Percentiles rank a stretch among this genome's conserved stretches.
Conservation (phyloP, 257 asterid species). For the Prunella vulgaris region DNA sequence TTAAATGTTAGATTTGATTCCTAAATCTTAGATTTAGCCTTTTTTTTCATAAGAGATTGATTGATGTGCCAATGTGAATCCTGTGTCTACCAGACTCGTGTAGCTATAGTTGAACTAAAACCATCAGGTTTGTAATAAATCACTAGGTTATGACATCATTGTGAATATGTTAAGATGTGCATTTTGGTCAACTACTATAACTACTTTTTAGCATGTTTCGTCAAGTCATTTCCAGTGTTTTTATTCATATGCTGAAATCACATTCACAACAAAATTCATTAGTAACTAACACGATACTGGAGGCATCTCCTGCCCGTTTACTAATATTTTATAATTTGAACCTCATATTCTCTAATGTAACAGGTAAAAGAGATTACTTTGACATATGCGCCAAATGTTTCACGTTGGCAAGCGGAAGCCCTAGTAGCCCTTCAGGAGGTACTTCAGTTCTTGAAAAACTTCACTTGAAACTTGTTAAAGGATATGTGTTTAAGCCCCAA, state of each 20-base stretch:
- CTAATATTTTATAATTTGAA: conserved; percentile 15
- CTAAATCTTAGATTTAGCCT: not conserved
- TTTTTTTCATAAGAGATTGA: not conserved
- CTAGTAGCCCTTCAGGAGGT: conserved; percentile 92
- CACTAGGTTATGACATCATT: not conserved
- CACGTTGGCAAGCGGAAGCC: conserved; percentile 94
- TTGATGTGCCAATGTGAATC: not conserved
- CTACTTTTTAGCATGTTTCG: not conserved
- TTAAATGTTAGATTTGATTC: not conserved
- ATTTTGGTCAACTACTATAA: not conserved
- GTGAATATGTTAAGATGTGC: not conserved
- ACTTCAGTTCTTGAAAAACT: conserved; percentile 17
- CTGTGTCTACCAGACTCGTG: not conserved
- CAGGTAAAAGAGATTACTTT: conserved; percentile 80
- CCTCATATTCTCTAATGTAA: conserved; percentile 1
- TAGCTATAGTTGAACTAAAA: not conserved
- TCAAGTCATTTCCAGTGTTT: not conserved
- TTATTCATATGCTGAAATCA: not conserved
- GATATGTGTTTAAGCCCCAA: not conserved
- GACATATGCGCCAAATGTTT: conserved; percentile 39
- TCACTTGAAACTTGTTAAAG: conserved; percentile 1
- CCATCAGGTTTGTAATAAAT: not conserved
- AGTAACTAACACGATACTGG: not conserved
- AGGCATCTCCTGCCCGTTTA: conserved; percentile 10
- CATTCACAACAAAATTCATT: not conserved